phyloP scores from a whole-genome alignment of 2,329 filamentous ascomycete genomes.

The Talaromyces pinophilus region DNA sequence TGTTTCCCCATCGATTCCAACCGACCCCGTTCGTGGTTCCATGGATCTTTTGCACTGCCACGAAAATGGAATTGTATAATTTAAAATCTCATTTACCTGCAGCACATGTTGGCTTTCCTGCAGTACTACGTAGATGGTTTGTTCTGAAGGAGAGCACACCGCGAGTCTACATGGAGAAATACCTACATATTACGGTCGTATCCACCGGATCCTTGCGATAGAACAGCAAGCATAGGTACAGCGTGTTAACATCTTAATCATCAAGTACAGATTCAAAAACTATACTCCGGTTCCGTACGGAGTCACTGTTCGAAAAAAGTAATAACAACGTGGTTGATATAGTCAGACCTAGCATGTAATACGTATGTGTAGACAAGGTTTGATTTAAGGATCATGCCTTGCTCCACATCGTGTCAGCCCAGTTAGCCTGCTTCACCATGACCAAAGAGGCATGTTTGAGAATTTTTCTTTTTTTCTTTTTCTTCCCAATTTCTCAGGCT shows the following conservation, averaged over 20 bases:
- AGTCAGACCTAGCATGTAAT: neutral
- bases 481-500: neutral
- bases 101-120: neutral
- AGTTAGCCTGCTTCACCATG: slow-evolving; percentile 11
- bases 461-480: neutral
- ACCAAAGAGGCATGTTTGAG: neutral
- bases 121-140: neutral
- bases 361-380: slow-evolving; percentile 8
- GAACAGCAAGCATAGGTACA: neutral
- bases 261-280: neutral
- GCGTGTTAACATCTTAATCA: neutral
- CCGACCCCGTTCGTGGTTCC: neutral
- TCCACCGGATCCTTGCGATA: neutral
- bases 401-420: slow-evolving; percentile 13
- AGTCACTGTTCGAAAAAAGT: neutral
- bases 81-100: neutral
- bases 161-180: neutral
- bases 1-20: neutral
- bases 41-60: slow-evolving; percentile 7
- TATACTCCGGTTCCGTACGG: slow-evolving; percentile 5
- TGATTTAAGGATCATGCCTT: slow-evolving; percentile 12
- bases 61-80: neutral
- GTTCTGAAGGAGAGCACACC: neutral
- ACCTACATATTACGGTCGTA: neutral
- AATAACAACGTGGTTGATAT: neutral